Conservation (phyloP, 2,329 filamentous ascomycete genomes). For the Rutstroemia sp. region DNA sequence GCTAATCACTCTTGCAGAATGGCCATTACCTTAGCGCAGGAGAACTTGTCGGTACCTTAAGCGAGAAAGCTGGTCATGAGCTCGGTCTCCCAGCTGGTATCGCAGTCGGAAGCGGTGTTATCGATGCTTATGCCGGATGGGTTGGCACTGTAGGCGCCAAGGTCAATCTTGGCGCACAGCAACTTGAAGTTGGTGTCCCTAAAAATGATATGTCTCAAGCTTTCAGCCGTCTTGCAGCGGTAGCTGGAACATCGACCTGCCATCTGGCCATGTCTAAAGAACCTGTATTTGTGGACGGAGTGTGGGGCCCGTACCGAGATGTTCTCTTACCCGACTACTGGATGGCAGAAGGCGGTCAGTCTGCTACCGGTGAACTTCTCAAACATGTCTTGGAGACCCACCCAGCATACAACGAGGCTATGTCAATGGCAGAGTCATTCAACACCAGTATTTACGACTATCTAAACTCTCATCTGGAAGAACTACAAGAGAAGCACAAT, state of each 20-base stretch:
- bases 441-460: slow-evolving; percentile 92
- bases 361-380: slow-evolving; percentile 87
- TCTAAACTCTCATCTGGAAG: slow-evolving; percentile 77
- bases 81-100: slow-evolving; percentile 82
- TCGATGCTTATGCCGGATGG: slow-evolving; percentile 98
- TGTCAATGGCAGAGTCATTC: slow-evolving; percentile 71
- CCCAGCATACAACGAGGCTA: slow-evolving; percentile 75
- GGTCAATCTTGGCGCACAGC: slow-evolving; percentile 63
- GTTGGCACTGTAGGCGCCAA: slow-evolving; percentile 98
- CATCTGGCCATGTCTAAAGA: slow-evolving; percentile 93
- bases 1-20: slow-evolving; percentile 51
- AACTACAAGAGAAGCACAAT: slow-evolving; percentile 59
- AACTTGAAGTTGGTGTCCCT: slow-evolving; percentile 58
- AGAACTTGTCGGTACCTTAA: slow-evolving; percentile 79
- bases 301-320: slow-evolving; percentile 96
- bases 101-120: slow-evolving; percentile 90
- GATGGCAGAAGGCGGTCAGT: slow-evolving; percentile 97
- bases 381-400: slow-evolving; percentile 95
- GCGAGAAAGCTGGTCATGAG: slow-evolving; percentile 72
- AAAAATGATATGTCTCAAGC: slow-evolving; percentile 88
- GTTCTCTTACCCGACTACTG: slow-evolving; percentile 87
- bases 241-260: slow-evolving; percentile 95
- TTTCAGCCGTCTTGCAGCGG: slow-evolving; percentile 85
- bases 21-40: slow-evolving; percentile 87
- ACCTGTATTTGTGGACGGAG: slow-evolving; percentile 87